Percentiles rank a stretch among this genome's conserved stretches.
Evolutionary conservation across 2,329 filamentous ascomycete genomes (phyloP).

Genomic region (Cladosporium sp.): DNA sequence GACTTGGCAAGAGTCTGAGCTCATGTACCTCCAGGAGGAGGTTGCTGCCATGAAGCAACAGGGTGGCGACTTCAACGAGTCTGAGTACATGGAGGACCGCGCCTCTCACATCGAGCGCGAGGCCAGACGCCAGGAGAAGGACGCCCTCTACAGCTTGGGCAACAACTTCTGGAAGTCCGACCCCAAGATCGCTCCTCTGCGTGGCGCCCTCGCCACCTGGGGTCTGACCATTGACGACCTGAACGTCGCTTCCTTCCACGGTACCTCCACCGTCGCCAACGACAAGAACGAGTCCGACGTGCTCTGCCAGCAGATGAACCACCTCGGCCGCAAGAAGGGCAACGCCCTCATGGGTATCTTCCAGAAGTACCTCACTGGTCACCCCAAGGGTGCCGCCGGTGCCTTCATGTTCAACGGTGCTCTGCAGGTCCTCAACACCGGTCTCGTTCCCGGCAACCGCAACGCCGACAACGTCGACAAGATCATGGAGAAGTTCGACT

Average conservation of each 20-base stretch:
- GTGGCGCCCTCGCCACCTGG: slow-evolving; percentile 95
- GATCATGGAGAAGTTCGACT: slow-evolving; percentile 94
- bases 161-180: slow-evolving; percentile 99
- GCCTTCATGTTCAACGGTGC: slow-evolving; percentile 99
- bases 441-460: slow-evolving; percentile 91
- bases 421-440: slow-evolving; percentile 89
- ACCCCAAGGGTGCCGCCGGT: slow-evolving; percentile 97
- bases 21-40: slow-evolving; percentile 90
- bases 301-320: slow-evolving; percentile 91
- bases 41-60: slow-evolving; percentile 84
- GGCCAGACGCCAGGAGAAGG: slow-evolving; percentile 84
- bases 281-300: slow-evolving; percentile 99
- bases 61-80: slow-evolving; percentile 68
- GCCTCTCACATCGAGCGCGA: slow-evolving; percentile 82
- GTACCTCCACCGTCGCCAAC: slow-evolving; percentile 96
- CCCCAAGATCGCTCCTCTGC: slow-evolving; percentile 85
- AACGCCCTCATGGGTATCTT: slow-evolving; percentile 96
- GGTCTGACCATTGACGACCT: slow-evolving; percentile 96
- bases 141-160: slow-evolving; percentile 85
- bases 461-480: slow-evolving; percentile 97
- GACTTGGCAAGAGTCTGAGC: slow-evolving; percentile 92
- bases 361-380: slow-evolving; percentile 98
- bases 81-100: slow-evolving; percentile 81
- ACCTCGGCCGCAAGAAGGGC: slow-evolving; percentile 92
- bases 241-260: slow-evolving; percentile 94